Evolutionary conservation across 805 yeast species (phyloP), one percentile per base, ranked within the genome.

Genomic region (Wickerhamomyces kurtzmanii): DNA sequence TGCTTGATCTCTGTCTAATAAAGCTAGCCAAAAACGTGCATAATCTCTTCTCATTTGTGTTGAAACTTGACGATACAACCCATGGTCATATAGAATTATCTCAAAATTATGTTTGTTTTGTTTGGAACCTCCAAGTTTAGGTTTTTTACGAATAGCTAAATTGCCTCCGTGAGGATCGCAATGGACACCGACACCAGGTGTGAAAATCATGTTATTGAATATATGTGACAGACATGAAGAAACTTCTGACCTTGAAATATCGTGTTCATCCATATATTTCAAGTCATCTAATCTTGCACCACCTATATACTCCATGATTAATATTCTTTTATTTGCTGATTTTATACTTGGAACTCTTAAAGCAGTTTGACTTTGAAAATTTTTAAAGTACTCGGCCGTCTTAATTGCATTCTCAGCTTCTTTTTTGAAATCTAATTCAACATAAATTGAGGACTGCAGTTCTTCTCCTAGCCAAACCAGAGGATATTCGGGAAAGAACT

Each of bases 81-180:
- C 99, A 52, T 91, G 98, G 55, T 91, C 99, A 49, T 85, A 93
- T 12, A 91, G 62, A 6, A 91, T 63, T 28, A 91, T 83, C 52
- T 91, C 98, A 50, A 91, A 91, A 49, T 89, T 87, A 47, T 78
- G 85, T 4, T 57, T 55, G 16, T 62, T 59, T 8, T 40, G 28
- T 4, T 40, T 38, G 15, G 33, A 32, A 28, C 33, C 40, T 20
- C 33, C 49, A 17, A 42, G 39, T 12, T 42, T 36, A 6, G 52
- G 42, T 12, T 57, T 40, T 1, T 64, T 55, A 31, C 86, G 61
- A 14, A 91, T 84, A 1, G 97, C 96, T 33, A 91, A 59, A 45
- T 91, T 91, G 1, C 99, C 99, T 8, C 94, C 95, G 51, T 91
- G 99, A 1, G 98, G 98, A 51, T 91, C 99, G 57, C 98, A 91